phyloP scores from a whole-genome alignment of 371 early-diverging fungal genomes.

The Mortierella sp. region DNA sequence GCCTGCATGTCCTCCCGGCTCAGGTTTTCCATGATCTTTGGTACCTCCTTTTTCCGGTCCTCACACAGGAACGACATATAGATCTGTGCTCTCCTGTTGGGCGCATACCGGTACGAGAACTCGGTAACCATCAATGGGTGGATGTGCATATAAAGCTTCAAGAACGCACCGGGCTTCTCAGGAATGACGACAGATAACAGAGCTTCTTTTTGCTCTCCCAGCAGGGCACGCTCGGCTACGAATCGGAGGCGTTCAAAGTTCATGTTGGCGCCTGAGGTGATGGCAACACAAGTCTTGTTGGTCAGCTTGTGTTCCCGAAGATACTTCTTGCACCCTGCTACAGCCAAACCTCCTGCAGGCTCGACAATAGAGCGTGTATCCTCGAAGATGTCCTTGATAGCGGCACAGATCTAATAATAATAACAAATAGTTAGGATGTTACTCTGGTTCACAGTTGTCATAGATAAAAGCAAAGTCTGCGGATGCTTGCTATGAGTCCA shows the following conservation, averaged over 20 bases:
- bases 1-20: constrained; percentile 71
- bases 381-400: constrained; percentile 97
- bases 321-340: constrained; percentile 93
- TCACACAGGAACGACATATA: constrained; percentile 88
- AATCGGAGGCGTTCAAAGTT: constrained; percentile 97
- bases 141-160: constrained; percentile 81
- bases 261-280: constrained; percentile 96
- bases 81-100: constrained; percentile 82
- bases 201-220: constrained; percentile 92
- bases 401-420: constrained; percentile 83
- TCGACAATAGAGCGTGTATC: constrained; percentile 95
- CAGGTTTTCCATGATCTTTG: constrained; percentile 70
- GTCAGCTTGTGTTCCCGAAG: constrained; percentile 56
- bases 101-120: constrained; percentile 92
- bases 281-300: constrained; percentile 74
- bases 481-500: too few relatives aligned
- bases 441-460: too few relatives aligned
- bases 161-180: constrained; percentile 90
- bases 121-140: constrained; percentile 90
- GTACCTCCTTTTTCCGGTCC: constrained; percentile 69
- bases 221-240: constrained; percentile 93
- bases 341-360: constrained; percentile 92
- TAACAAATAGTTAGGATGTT: too few relatives aligned
- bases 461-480: neutral
- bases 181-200: constrained; percentile 92